Conservation (phyloP, 2,329 filamentous ascomycete species). For the Pseudogymnoascus verrucosus region DNA sequence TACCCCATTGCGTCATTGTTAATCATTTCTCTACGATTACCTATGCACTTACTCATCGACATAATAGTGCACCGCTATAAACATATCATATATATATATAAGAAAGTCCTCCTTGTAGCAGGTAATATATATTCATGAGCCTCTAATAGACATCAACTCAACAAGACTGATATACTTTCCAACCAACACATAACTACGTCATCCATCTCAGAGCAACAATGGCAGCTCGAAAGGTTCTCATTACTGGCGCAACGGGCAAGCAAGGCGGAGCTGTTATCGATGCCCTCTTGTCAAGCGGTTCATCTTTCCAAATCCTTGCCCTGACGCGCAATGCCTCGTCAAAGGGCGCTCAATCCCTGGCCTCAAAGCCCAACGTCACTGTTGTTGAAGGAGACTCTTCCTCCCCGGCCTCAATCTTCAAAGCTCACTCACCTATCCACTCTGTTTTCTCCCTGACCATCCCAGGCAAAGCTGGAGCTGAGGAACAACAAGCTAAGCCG, state of each 20-base stretch:
- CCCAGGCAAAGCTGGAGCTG: constrained; percentile 32
- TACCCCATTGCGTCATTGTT: not conserved
- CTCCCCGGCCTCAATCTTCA: constrained; percentile 39
- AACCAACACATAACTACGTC: not conserved
- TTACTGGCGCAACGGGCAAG: constrained; percentile 35
- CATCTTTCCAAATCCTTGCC: constrained; percentile 41
- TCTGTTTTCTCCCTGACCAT: constrained; percentile 44
- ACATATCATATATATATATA: not conserved
- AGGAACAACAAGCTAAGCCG: constrained; percentile 40
- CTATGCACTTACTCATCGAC: not conserved
- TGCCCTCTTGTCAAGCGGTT: constrained; percentile 20
- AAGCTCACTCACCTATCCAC: constrained; percentile 36
- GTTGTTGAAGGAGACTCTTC: constrained; percentile 48
- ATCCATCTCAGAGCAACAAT: not conserved
- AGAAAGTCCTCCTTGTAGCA: not conserved
- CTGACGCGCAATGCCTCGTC: constrained; percentile 44
- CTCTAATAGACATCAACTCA: not conserved
- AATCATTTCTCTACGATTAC: not conserved
- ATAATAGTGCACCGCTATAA: not conserved
- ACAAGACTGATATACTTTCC: not conserved
- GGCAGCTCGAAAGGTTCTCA: constrained; percentile 21
- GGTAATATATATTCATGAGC: not conserved
- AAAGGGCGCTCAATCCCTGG: constrained; percentile 36
- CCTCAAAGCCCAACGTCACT: constrained; percentile 36
- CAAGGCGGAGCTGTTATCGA: constrained; percentile 32